Conservation (phyloP, 2,329 filamentous ascomycete species). For the Calonectria henricotiae region DNA sequence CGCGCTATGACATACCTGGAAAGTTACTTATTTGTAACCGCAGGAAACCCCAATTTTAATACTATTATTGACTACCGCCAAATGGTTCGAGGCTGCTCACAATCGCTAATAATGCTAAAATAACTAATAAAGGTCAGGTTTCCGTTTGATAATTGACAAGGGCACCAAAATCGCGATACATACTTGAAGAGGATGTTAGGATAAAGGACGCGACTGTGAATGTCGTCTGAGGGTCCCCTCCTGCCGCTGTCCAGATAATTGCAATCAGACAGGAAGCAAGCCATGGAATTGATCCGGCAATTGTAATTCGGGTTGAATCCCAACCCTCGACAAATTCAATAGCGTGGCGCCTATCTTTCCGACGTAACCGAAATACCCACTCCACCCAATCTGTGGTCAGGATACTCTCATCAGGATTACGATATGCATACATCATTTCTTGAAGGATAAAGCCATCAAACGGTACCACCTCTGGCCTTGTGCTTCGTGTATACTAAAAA, state of each 20-base stretch:
- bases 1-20: too few relatives aligned
- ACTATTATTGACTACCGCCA: not conserved
- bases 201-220: not conserved
- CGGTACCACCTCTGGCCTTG: conserved; percentile 21
- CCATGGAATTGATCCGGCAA: not conserved
- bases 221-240: not conserved
- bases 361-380: not conserved
- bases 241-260: not conserved
- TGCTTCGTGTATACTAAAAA: not conserved
- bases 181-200: not conserved
- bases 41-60: too few relatives aligned
- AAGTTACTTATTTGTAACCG: too few relatives aligned
- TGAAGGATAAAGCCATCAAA: conserved; percentile 33
- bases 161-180: not conserved
- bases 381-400: not conserved
- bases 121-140: not conserved
- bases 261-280: not conserved
- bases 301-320: not conserved
- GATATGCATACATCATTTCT: conserved; percentile 31
- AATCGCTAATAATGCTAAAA: not conserved
- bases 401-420: not conserved
- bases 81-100: not conserved
- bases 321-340: not conserved
- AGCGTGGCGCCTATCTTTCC: not conserved
- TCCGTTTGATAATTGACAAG: not conserved